Conservation (phyloP, 2,329 filamentous ascomycete genomes). For the Geosmithia flava region DNA sequence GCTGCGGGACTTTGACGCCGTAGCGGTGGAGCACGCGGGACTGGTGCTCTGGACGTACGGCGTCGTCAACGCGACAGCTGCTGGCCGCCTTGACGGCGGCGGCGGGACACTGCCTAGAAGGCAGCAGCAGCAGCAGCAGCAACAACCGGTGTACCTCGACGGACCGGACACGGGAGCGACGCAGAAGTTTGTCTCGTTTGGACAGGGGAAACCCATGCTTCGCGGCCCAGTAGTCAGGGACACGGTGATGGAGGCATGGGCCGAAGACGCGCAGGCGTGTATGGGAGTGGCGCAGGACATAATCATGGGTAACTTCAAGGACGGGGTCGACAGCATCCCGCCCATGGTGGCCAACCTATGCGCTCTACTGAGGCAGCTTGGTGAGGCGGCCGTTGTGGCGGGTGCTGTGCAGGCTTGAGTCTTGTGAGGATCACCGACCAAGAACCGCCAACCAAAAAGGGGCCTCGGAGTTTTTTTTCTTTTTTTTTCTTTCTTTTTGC, state of each 20-base stretch:
- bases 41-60: constrained; percentile 60
- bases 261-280: constrained; percentile 44
- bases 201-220: constrained; percentile 40
- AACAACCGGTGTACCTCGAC: constrained; percentile 36
- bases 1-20: constrained; percentile 54
- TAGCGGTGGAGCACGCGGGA: constrained; percentile 56
- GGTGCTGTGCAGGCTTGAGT: not conserved
- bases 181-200: constrained; percentile 43
- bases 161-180: constrained; percentile 37
- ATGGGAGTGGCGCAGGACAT: constrained; percentile 47
- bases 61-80: constrained; percentile 34
- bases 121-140: not conserved
- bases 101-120: too few relatives aligned
- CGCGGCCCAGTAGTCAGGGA: constrained; percentile 18
- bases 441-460: not conserved
- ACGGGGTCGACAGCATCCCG: constrained; percentile 30
- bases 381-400: constrained; percentile 31
- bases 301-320: constrained; percentile 38
- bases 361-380: constrained; percentile 48
- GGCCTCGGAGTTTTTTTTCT: not conserved
- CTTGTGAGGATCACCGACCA: not conserved
- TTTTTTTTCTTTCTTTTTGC: not conserved
- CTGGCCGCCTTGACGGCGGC: constrained; percentile 5
- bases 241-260: constrained; percentile 20
- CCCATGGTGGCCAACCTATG: constrained; percentile 57